A percentile compares a stretch with the other conserved stretches of the same genome.
Conservation (phyloP, 1,284 basidiomycete species). For the Porogramme epimiltina region DNA sequence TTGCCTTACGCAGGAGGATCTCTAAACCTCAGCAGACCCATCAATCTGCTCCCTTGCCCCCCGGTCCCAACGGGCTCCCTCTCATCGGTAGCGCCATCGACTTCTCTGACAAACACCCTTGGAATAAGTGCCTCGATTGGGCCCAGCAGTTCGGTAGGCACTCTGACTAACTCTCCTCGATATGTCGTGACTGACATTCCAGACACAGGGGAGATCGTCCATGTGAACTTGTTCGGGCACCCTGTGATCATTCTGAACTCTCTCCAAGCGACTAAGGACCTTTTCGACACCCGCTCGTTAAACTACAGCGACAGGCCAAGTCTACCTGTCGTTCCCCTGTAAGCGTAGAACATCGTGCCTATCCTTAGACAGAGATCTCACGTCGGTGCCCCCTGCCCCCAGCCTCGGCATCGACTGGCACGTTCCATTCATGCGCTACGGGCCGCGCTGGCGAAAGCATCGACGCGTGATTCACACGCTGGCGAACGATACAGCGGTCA, state of each 20-base stretch:
- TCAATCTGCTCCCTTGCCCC: slow-evolving; percentile 5
- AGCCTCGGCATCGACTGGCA: slow-evolving; percentile 66
- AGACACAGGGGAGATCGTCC: not conserved
- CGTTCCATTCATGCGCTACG: slow-evolving; percentile 60
- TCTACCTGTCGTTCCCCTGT: not conserved
- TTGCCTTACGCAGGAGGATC: not conserved
- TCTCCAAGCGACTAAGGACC: not conserved
- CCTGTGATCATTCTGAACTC: slow-evolving; percentile 6
- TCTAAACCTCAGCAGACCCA: not conserved
- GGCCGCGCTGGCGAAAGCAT: slow-evolving; percentile 59
- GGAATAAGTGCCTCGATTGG: slow-evolving; percentile 57
- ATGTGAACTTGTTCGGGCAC: slow-evolving; percentile 2
- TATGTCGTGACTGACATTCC: not conserved
- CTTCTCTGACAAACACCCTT: slow-evolving; percentile 33
- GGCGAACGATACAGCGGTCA: slow-evolving; percentile 10
- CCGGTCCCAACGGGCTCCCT: slow-evolving; percentile 15
- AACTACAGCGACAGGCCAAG: slow-evolving; percentile 3
- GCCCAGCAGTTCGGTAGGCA: slow-evolving; percentile 35
- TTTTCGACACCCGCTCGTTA: slow-evolving; percentile 6
- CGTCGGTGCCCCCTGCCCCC: not conserved
- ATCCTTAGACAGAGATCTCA: not conserved
- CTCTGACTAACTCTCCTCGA: not conserved
- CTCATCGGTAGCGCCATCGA: slow-evolving; percentile 20
- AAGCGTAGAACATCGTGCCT: slow-evolving; percentile 1
- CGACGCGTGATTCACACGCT: slow-evolving; percentile 39